A percentile compares a stretch with the other conserved stretches of the same genome.
Conservation (phyloP, 2,329 filamentous ascomycete species). For the Stemphylium vesicarium region DNA sequence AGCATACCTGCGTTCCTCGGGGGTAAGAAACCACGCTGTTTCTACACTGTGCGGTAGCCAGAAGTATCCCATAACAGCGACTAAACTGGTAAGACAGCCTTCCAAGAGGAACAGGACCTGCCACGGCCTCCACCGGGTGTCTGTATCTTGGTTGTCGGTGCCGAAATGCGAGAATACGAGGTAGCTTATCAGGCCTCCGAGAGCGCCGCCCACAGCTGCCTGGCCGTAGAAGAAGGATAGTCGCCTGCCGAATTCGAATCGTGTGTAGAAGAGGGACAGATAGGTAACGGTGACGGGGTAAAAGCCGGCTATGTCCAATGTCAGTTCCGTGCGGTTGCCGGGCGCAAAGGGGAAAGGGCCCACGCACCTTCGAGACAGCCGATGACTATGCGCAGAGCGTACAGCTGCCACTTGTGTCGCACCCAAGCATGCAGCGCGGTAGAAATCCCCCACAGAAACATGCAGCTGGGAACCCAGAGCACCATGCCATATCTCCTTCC, state of each 20-base stretch:
- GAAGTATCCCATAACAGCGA: slow-evolving; percentile 57
- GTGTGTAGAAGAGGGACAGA: slow-evolving; percentile 64
- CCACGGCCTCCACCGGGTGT: slow-evolving; percentile 54
- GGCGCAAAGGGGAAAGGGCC: not conserved
- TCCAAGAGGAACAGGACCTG: slow-evolving; percentile 60
- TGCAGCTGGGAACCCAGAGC: slow-evolving; percentile 63
- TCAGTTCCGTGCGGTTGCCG: slow-evolving; percentile 20
- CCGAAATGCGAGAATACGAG: slow-evolving; percentile 56
- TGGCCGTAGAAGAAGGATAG: slow-evolving; percentile 65
- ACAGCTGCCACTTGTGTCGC: slow-evolving; percentile 55
- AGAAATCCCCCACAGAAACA: slow-evolving; percentile 61
- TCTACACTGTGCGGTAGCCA: slow-evolving; percentile 58
- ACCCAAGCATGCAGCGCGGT: slow-evolving; percentile 58
- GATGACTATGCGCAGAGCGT: slow-evolving; percentile 54
- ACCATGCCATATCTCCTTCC: slow-evolving; percentile 63
- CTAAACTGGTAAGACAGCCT: slow-evolving; percentile 54
- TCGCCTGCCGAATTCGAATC: slow-evolving; percentile 62
- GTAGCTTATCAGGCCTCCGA: slow-evolving; percentile 62
- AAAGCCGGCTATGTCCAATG: slow-evolving; percentile 57
- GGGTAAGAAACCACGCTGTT: slow-evolving; percentile 60
- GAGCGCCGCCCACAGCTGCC: slow-evolving; percentile 61
- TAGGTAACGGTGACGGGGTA: slow-evolving; percentile 66
- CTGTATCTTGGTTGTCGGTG: slow-evolving; percentile 18
- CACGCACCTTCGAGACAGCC: slow-evolving; percentile 54
- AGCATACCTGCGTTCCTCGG: slow-evolving; percentile 55